Evolutionary conservation across 2,329 filamentous ascomycete genomes (phyloP), one percentile per base, ranked within the genome.

Genomic region (Epichloe elymi): DNA sequence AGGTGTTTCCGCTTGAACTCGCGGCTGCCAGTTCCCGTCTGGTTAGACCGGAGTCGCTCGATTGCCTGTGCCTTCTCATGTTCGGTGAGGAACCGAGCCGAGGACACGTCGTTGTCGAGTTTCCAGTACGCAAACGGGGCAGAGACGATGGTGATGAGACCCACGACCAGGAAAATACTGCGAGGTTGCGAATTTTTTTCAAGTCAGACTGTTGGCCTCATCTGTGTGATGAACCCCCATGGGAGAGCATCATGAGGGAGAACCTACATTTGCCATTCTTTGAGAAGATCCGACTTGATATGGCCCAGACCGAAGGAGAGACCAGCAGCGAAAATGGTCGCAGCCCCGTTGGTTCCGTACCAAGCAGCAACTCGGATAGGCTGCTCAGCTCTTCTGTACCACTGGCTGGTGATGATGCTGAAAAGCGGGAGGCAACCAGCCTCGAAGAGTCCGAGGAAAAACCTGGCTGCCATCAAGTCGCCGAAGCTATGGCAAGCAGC

Each of bases 1-100:
- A 85, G 69, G 55, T 93, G 87, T 20, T 76, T 73, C 67, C 75
- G 71, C 55, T 85, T 85, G 65, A 83, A 86, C 54, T 85, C 74
- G 56, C 81, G 80, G 54, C 80, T 85, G 1, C 82, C 83, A 15
- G 86, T 82, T 0, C 86, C 86, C 53, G 86, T 86, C 61, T 88
- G 80, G 58, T 91, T 91, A 20, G 80, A 73, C 0, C 85, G 74
- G 5, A 91, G 78, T 0, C 86, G 75, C 55, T 88, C 86, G 26
- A 89, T 70, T 0, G 83, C 84, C 41, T 88, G 72, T 0, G 80
- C 63, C 12, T 80, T 79, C 56, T 91, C 86, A 44, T 79, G 73
- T 49, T 83, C 75, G 7, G 70, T 83, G 26, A 93, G 59, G 52
- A 76, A 79, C 14, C 74, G 70, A 0, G 75, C 75, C 0, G 74